Conservation (phyloP, 2,329 filamentous ascomycete genomes). For the Xylaria sp. region DNA sequence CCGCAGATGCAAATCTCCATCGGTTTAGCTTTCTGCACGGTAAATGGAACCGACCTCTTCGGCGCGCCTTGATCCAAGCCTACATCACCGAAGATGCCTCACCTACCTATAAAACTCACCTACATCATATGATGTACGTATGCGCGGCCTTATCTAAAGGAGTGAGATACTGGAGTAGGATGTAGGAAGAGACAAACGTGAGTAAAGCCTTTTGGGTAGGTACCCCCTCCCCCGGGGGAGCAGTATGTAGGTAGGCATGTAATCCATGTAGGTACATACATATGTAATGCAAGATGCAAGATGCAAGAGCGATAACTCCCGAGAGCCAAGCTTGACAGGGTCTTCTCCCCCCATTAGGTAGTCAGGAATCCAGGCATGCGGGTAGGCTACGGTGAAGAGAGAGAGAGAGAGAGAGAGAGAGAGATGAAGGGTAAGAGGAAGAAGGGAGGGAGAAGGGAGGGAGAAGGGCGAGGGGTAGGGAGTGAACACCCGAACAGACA, state of each 20-base stretch:
- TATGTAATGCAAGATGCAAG: too few relatives aligned
- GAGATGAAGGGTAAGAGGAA: not conserved
- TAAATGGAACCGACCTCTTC: not conserved
- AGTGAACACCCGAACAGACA: not conserved
- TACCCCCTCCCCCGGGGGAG: too few relatives aligned
- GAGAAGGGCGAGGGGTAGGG: not conserved
- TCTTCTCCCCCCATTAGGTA: too few relatives aligned
- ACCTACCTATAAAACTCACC: too few relatives aligned
- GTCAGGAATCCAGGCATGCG: not conserved
- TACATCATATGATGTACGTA: too few relatives aligned
- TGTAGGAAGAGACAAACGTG: too few relatives aligned
- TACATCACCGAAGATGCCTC: too few relatives aligned
- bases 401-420: not conserved
- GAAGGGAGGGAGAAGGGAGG: not conserved
- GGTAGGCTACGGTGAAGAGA: not conserved
- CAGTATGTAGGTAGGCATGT: too few relatives aligned
- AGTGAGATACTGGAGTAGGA: not conserved
- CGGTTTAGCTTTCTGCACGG: not conserved
- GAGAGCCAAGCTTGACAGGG: not conserved
- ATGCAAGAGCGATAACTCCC: not conserved
- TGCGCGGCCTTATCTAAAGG: not conserved
- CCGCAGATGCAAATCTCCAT: not conserved
- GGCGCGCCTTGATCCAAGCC: too few relatives aligned
- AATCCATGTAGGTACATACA: too few relatives aligned
- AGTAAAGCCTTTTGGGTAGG: too few relatives aligned